Evolutionary conservation across 208 protist species (phyloP).

Genomic region (Acanthamoeba culbertsoni): DNA sequence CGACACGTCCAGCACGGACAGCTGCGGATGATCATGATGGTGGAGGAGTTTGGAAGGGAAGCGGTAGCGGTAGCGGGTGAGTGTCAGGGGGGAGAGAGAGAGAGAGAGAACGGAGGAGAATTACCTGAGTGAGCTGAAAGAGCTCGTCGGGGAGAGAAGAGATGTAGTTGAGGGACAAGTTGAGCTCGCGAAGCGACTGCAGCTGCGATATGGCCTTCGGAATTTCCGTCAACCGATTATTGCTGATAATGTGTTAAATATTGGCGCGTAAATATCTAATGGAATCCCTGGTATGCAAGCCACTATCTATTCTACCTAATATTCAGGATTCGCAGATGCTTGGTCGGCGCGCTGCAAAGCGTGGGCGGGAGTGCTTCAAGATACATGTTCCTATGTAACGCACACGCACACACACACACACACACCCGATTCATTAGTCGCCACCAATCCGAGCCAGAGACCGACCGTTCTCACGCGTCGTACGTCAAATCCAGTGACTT

Average conservation of each 20-base stretch:
- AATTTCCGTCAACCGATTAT: slow-evolving; percentile 4
- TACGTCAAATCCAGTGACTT: slow-evolving; percentile 20
- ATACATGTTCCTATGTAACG: not conserved
- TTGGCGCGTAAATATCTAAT: too few relatives aligned
- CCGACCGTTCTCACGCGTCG: not conserved
- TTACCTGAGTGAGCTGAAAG: not conserved
- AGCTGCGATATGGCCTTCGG: not conserved
- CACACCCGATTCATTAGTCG: too few relatives aligned
- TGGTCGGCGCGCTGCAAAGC: not conserved
- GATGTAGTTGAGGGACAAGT: slow-evolving; percentile 2
- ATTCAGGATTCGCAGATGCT: not conserved
- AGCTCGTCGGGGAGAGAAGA: slow-evolving; percentile 1
- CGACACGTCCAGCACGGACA: slow-evolving; percentile 35
- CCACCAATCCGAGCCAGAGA: not conserved
- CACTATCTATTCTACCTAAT: too few relatives aligned
- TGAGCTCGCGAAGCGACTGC: not conserved
- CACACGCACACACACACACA: not conserved
- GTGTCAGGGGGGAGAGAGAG: not conserved
- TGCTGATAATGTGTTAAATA: not conserved
- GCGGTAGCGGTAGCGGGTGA: not conserved
- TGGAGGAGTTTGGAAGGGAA: not conserved
- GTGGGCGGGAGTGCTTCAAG: not conserved
- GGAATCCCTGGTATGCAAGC: too few relatives aligned
- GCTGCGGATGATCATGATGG: not conserved
- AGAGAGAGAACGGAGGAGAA: not conserved